Conservation (phyloP, 768 basidiomycete genomes). For the Mycena pura region DNA sequence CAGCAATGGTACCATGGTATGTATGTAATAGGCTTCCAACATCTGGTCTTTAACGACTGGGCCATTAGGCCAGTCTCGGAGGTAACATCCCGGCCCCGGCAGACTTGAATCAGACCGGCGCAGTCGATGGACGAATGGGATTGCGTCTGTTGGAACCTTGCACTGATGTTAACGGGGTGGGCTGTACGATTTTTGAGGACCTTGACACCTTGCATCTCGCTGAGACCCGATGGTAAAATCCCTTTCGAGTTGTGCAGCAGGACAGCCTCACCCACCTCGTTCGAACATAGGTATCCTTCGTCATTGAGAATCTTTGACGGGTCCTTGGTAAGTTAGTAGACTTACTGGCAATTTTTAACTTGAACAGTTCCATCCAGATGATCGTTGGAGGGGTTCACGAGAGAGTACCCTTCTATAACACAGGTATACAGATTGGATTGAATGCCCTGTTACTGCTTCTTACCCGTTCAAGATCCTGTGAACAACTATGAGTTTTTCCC, state of each 20-base stretch:
- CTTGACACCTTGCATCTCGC: constrained; percentile 56
- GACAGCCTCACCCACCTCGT: not conserved
- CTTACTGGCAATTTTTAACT: constrained; percentile 8
- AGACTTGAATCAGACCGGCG: constrained; percentile 39
- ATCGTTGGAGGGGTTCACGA: constrained; percentile 38
- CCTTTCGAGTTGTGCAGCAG: not conserved
- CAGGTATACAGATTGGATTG: not conserved
- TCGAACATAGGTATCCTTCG: constrained; percentile 49
- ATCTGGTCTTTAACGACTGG: not conserved
- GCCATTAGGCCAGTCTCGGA: constrained; percentile 44
- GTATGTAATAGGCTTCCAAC: constrained; percentile 17
- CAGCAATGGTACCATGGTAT: constrained; percentile 67
- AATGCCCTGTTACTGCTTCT: not conserved
- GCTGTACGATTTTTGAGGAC: constrained; percentile 46
- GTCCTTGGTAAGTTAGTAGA: constrained; percentile 24
- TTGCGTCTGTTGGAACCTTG: constrained; percentile 34
- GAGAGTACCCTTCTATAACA: constrained; percentile 35
- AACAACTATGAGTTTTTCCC: constrained; percentile 42
- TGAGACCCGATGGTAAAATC: constrained; percentile 54
- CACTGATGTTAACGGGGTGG: constrained; percentile 24
- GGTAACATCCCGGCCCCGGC: constrained; percentile 53
- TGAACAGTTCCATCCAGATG: constrained; percentile 27
- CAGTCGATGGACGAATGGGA: constrained; percentile 34
- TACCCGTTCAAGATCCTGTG: constrained; percentile 23
- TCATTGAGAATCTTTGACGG: constrained; percentile 54